Evolutionary conservation across 73 alveolate species (phyloP).

Genomic region (Symbiodinium natans): DNA sequence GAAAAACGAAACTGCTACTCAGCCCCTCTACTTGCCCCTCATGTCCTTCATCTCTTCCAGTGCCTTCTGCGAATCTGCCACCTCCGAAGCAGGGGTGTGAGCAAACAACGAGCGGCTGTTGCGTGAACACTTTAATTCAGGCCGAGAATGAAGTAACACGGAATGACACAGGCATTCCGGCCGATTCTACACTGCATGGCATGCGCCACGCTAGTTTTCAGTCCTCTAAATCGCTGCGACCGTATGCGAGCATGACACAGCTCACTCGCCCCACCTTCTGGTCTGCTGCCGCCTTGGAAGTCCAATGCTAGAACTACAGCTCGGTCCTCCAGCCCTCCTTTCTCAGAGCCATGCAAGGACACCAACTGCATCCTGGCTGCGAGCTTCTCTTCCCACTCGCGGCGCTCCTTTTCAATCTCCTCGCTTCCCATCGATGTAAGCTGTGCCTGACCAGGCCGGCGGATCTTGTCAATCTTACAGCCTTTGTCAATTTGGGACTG

Average conservation of each 20-base stretch:
- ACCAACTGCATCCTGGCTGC: neutral
- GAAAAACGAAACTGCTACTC: neutral
- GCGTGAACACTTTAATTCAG: neutral
- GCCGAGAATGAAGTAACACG: too few species aligned
- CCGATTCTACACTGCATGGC: too few species aligned
- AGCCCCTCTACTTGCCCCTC: too few species aligned
- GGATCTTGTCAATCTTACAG: neutral
- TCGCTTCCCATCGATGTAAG: slow-evolving; percentile 74
- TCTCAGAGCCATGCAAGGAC: too few species aligned
- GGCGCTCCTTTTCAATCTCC: slow-evolving; percentile 73
- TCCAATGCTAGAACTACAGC: too few species aligned
- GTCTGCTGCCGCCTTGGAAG: neutral
- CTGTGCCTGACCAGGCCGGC: slow-evolving; percentile 38
- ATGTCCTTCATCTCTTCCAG: slow-evolving; percentile 46
- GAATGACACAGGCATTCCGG: too few species aligned
- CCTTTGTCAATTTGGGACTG: neutral
- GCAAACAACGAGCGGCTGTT: neutral
- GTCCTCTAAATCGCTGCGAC: too few species aligned
- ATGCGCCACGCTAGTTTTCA: too few species aligned
- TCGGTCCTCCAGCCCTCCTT: too few species aligned
- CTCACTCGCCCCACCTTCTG: neutral
- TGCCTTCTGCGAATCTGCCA: slow-evolving; percentile 48
- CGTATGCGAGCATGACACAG: too few species aligned
- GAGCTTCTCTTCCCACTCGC: slow-evolving; percentile 59
- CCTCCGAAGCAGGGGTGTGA: neutral